These are phyloP conservation scores for Trypanosoma brucei DNA, from an alignment of 208 protist genomes.

Conservation along the genomic window DNA sequence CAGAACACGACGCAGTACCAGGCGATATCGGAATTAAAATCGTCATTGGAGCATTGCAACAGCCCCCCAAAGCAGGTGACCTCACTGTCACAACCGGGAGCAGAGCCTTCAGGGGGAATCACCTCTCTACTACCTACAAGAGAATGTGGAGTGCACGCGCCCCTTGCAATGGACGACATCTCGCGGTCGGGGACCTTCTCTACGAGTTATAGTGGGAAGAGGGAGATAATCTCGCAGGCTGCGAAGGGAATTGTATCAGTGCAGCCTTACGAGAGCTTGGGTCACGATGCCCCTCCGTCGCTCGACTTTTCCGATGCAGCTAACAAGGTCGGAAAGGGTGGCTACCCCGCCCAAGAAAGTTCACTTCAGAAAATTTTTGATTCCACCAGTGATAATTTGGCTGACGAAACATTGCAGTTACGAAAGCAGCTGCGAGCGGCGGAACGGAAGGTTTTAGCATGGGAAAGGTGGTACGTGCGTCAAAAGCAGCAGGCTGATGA, in stretches of 20 bases:
- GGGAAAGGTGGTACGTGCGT: conserved; percentile 51
- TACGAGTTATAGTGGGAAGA: neutral
- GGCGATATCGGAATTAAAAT: conserved; percentile 1
- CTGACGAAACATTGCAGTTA: conserved; percentile 12
- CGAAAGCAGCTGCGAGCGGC: conserved; percentile 26
- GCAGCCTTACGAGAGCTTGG: neutral
- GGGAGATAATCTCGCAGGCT: neutral
- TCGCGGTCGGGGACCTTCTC: neutral
- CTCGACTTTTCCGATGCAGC: too few species aligned
- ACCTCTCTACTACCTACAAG: neutral
- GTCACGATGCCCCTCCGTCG: too few species aligned
- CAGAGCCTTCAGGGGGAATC: neutral
- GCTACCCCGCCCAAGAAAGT: neutral
- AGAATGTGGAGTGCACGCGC: neutral
- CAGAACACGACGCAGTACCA: neutral
- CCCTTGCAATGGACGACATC: neutral
- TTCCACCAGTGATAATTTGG: neutral
- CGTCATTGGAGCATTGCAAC: neutral
- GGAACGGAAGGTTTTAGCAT: conserved; percentile 46
- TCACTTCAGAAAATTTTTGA: neutral
- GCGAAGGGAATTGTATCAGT: neutral
- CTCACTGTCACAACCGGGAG: neutral
- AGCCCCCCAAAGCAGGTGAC: too few species aligned
- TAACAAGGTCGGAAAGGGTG: too few species aligned
- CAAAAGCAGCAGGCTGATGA: neutral